Percentiles rank a stretch among this genome's conserved stretches.
Conservation (phyloP, 805 yeast species). For the Candida stauntonica region DNA sequence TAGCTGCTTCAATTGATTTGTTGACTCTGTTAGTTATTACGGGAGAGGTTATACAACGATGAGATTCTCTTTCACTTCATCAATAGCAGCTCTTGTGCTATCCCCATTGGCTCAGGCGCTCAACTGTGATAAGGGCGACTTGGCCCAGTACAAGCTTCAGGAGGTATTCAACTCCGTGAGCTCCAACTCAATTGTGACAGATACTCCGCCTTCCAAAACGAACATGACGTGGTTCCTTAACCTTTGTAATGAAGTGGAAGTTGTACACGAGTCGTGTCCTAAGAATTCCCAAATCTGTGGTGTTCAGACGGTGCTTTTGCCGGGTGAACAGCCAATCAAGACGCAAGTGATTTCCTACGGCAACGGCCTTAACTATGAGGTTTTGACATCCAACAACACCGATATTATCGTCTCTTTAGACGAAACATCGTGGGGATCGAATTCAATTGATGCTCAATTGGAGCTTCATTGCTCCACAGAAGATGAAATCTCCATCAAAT, state of each 20-base stretch:
- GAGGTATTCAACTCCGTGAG: slow-evolving; percentile 45
- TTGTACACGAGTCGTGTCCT: slow-evolving; percentile 50
- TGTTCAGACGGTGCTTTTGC: slow-evolving; percentile 48
- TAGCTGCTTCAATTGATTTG: no score
- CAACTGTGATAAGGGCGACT: slow-evolving; percentile 19
- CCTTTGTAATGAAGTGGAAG: slow-evolving; percentile 49
- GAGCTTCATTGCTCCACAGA: slow-evolving; percentile 43
- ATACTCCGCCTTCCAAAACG: slow-evolving; percentile 79
- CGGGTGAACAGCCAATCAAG: slow-evolving; percentile 42
- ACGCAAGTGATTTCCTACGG: slow-evolving; percentile 62
- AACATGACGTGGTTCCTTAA: slow-evolving; percentile 65
- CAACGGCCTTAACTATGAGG: slow-evolving; percentile 35
- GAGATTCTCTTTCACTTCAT: no score
- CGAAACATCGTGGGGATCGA: slow-evolving; percentile 71
- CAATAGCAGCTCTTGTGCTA: background rate
- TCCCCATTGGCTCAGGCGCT: slow-evolving; percentile 10
- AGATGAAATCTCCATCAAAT: slow-evolving; percentile 28
- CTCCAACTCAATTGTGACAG: slow-evolving; percentile 33
- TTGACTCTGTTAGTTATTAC: no score
- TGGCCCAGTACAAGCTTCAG: slow-evolving; percentile 18
- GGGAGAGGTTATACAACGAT: no score
- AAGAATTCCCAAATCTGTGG: slow-evolving; percentile 78
- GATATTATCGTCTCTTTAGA: slow-evolving; percentile 37
- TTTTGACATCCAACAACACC: slow-evolving; percentile 26
- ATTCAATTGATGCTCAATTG: slow-evolving; percentile 42